phyloP scores from a whole-genome alignment of 1,139 yeast species.

The Lodderomyces theae region DNA sequence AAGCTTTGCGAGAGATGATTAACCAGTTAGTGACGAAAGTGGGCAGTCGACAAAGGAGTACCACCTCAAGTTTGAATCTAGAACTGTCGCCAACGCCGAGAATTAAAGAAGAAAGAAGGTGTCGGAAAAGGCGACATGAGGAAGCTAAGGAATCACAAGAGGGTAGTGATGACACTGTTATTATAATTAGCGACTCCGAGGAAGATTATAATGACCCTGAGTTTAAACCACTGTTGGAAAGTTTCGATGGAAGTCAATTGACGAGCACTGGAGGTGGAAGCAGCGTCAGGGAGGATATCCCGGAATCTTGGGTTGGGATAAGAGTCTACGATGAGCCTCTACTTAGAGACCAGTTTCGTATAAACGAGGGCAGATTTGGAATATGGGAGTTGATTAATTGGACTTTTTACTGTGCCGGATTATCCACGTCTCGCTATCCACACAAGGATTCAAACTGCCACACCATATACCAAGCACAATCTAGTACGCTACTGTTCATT shows the following conservation, averaged over 20 bases:
- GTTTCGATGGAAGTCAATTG: slow-evolving; percentile 11
- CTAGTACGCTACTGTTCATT: slow-evolving; percentile 19
- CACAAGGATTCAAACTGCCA: slow-evolving; percentile 18
- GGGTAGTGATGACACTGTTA: slow-evolving; percentile 11
- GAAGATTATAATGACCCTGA: slow-evolving; percentile 21
- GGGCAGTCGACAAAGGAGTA: not conserved
- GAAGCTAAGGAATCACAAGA: not conserved
- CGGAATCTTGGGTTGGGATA: slow-evolving; percentile 14
- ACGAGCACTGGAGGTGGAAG: slow-evolving; percentile 4
- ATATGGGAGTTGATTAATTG: slow-evolving; percentile 35
- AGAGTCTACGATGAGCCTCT: slow-evolving; percentile 32
- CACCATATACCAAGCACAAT: slow-evolving; percentile 22
- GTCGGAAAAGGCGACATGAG: not conserved
- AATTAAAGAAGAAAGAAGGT: slow-evolving; percentile 6
- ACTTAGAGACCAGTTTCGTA: slow-evolving; percentile 24
- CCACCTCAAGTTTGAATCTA: not conserved
- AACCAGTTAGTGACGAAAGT: slow-evolving; percentile 8
- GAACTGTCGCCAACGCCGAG: not conserved
- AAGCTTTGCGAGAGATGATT: slow-evolving; percentile 6
- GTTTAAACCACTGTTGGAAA: slow-evolving; percentile 4
- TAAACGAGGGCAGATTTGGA: slow-evolving; percentile 21
- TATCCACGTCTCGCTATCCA: slow-evolving; percentile 12
- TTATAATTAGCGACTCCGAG: slow-evolving; percentile 30
- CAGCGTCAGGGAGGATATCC: not conserved
- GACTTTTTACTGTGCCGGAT: slow-evolving; percentile 35